Evolutionary conservation across 345 rosid genomes (phyloP).

Genomic region (Citrus sinensis): DNA sequence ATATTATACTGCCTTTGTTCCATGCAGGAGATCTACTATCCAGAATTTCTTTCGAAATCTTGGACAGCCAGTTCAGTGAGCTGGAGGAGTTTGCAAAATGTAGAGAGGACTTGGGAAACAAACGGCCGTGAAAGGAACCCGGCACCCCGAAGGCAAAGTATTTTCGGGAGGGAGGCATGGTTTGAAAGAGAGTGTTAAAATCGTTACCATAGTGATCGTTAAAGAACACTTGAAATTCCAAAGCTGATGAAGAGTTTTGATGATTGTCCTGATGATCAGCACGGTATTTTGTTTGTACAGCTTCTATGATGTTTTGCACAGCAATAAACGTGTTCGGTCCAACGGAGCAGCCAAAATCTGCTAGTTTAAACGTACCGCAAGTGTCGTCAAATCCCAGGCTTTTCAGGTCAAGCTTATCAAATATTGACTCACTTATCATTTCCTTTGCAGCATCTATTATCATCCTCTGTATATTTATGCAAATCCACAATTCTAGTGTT

Average conservation of each 20-base stretch:
- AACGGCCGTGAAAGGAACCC: not conserved
- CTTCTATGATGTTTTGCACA: not conserved
- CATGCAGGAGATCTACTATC: slow-evolving; percentile 5
- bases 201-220: not conserved
- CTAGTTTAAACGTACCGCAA: slow-evolving; percentile 3
- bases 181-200: not conserved
- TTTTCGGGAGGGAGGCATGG: not conserved
- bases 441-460: slow-evolving; percentile 2
- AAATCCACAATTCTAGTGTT: not conserved
- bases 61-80: not conserved
- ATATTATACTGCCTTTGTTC: slow-evolving; percentile 8
- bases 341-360: not conserved
- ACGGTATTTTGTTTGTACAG: not conserved
- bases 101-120: not conserved
- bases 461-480: not conserved
- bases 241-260: not conserved
- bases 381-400: no score
- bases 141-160: not conserved
- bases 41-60: not conserved
- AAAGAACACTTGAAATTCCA: not conserved
- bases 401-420: slow-evolving; percentile 16
- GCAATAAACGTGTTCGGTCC: not conserved
- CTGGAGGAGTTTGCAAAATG: not conserved
- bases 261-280: not conserved
- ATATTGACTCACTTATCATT: slow-evolving; percentile 13